Base-by-base conservation (phyloP, 345 rosid species). In the Salix koriyanagi region DNA sequence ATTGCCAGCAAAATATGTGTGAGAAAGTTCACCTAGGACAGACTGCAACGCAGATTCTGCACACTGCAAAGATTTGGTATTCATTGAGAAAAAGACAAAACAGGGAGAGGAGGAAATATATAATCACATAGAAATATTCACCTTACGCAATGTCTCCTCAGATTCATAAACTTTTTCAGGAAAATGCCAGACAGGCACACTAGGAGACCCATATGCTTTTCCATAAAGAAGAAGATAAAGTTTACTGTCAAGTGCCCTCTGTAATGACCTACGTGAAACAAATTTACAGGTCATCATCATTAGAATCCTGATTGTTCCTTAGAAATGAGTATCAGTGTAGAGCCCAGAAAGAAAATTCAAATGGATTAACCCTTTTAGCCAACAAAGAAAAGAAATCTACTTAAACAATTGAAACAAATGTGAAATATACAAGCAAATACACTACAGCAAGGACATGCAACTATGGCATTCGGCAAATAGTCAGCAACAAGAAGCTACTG, bases 1-100 rank as follows among this genome's bases (percentile, higher is more conserved):
- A 81, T 95, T 95, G 70, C 99, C 99, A 65, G 91, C 98, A 84
- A 95, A 95, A 81, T 91, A 95, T 19, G 98, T 91, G 70, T 89
- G 92, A 26, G 94, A 89, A 11, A 95, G 91, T 75, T 89, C 92
- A 60, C 97, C 98, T 46, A 93, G 61, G 48, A 91, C 92, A 74
- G 90, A 90, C 66, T 86, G 70, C 60, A 95, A 83, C 65, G 99
- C 99, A 82, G 91, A 85, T 83, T 96, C 99, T 6, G 99, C 97
- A 56, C 98, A 93, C 98, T 96, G 85, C 82, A 84, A 72, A 81
- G 0, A 69, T 77, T 68, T 76, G 58, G 46, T 52, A 60, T 39
- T 75, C 13, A 72, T 75, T 10, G 25, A 67, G 34, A n/a, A 0
- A 32, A 60, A 1, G 48, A 26, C 36, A 72, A 36, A 37, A 19